These are phyloP conservation scores for Taiwanofungus camphoratus DNA, from an alignment of 1,284 basidiomycete species.

Conservation along the genomic window DNA sequence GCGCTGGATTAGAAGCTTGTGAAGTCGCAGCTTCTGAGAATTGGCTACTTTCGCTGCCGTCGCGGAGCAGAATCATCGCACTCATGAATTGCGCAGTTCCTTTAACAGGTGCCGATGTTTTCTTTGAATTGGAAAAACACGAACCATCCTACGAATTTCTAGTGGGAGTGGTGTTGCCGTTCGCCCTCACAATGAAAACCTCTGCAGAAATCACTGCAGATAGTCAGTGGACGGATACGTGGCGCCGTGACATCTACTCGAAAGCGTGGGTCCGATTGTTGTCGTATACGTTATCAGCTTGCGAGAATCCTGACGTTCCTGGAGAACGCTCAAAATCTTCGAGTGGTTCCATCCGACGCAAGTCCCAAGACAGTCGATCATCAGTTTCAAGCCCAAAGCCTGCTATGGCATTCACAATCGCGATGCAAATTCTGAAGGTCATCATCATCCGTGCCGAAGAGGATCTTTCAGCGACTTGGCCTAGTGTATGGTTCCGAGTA, in stretches of 20 bases:
- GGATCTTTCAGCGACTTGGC: constrained; percentile 48
- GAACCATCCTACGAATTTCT: constrained; percentile 53
- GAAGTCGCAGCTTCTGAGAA: constrained; percentile 49
- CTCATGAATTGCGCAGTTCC: constrained; percentile 50
- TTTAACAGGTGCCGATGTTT: constrained; percentile 49
- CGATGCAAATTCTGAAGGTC: constrained; percentile 67
- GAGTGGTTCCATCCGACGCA: constrained; percentile 32
- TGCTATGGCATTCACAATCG: constrained; percentile 45
- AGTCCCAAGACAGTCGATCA: constrained; percentile 36
- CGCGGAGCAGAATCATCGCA: constrained; percentile 44
- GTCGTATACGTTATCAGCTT: constrained; percentile 49
- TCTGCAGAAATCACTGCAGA: constrained; percentile 39
- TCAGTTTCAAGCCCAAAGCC: constrained; percentile 24
- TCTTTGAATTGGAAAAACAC: constrained; percentile 52
- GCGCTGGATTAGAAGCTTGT: constrained; percentile 51
- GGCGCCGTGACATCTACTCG: constrained; percentile 39
- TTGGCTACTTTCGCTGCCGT: constrained; percentile 42
- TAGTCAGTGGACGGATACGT: constrained; percentile 38
- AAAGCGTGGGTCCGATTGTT: constrained; percentile 64
- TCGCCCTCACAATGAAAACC: constrained; percentile 51
- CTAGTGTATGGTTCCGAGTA: constrained; percentile 59
- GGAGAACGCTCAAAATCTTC: constrained; percentile 17
- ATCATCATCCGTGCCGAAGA: constrained; percentile 58
- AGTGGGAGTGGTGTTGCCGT: constrained; percentile 54
- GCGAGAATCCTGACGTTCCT: constrained; percentile 26